Base-by-base conservation (phyloP, 2,329 filamentous ascomycete species). In the Stagonosporopsis rhizophila region DNA sequence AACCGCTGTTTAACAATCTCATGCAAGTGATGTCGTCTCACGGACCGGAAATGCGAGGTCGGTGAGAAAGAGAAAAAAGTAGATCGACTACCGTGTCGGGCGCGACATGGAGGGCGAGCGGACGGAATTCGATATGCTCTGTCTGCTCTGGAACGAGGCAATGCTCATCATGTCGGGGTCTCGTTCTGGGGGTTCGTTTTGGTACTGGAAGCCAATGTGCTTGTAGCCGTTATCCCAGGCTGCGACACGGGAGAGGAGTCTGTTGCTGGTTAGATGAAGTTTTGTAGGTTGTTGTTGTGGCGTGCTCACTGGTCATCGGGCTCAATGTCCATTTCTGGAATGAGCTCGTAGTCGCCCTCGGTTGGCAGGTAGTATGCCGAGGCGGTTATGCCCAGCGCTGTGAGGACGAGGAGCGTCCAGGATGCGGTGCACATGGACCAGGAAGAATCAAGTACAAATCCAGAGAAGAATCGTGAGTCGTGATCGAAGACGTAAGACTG, bases 291-390 rank as follows among this genome's bases (percentile, higher is more conserved):
- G 14, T 39, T 38, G 14, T 12, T 27, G 32, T 39, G 50, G 51
- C 28, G 20, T 3, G 59, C 72, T 66, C 67, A 75, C 72, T 67
- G 68, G 57, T 75, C 72, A 49, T 74, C 72, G 55, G 72, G 69
- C 50, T 70, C 66, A 34, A 67, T 47, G 39, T 65, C 56, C 44
- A 64, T 56, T 39, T 74, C 68, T 27, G 80, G 86, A 71, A 87
- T 91, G 60, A 91, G 84, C 73, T 96, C 91, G 78, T 96, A 97
- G 52, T 91, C 93, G 68, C 90, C 91, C 73, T 97, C 93, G 0
- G 87, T 84, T 0, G 91, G 89, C 39, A 96, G 80, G 20, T 89
- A 76, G 56, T 87, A 85, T 5, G 88, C 89, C 1, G 90, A 89
- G 11, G 86, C 77, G 1, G 84, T 80, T 50, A 97, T 80, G 12